phyloP scores from a whole-genome alignment of 2,329 filamentous ascomycete genomes.

The Simplicillium sp. region DNA sequence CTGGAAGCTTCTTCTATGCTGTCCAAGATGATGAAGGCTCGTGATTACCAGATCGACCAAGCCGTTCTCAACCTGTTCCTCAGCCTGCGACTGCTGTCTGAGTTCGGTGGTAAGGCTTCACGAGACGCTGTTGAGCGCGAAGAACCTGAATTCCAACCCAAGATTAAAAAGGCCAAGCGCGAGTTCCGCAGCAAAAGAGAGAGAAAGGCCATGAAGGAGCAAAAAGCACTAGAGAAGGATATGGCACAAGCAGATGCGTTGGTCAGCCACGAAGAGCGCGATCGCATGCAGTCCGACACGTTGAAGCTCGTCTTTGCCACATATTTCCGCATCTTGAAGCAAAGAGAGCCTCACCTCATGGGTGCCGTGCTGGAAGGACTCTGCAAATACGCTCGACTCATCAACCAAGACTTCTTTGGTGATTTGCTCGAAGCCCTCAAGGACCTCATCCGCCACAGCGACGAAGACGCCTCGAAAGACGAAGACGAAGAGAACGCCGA shows the following conservation, averaged over 20 bases:
- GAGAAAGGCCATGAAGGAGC: conserved; percentile 75
- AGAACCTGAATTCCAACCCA: conserved; percentile 22
- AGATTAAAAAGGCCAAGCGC: conserved; percentile 63
- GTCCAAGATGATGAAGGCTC: conserved; percentile 90
- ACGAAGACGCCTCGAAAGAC: conserved; percentile 40
- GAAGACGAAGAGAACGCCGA: conserved; percentile 33
- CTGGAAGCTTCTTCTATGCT: conserved; percentile 79
- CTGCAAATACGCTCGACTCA: conserved; percentile 88
- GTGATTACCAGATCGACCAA: conserved; percentile 75
- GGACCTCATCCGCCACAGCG: conserved; percentile 75
- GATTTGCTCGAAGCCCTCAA: conserved; percentile 91
- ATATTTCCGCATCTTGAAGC: conserved; percentile 91
- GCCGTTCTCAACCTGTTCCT: conserved; percentile 84
- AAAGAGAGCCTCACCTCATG: conserved; percentile 74
- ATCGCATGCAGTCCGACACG: conserved; percentile 90
- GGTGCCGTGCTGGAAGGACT: conserved; percentile 93
- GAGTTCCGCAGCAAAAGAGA: conserved; percentile 85
- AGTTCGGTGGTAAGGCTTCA: conserved; percentile 79
- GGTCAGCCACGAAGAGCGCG: conserved; percentile 85
- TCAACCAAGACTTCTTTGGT: conserved; percentile 98
- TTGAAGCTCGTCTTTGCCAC: conserved; percentile 90
- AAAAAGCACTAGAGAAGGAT: conserved; percentile 82
- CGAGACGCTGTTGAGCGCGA: conserved; percentile 59
- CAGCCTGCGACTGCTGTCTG: conserved; percentile 76
- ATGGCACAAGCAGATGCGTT: conserved; percentile 86